phyloP scores from a whole-genome alignment of 1,284 basidiomycete species.

The Rhodotorula sp. region DNA sequence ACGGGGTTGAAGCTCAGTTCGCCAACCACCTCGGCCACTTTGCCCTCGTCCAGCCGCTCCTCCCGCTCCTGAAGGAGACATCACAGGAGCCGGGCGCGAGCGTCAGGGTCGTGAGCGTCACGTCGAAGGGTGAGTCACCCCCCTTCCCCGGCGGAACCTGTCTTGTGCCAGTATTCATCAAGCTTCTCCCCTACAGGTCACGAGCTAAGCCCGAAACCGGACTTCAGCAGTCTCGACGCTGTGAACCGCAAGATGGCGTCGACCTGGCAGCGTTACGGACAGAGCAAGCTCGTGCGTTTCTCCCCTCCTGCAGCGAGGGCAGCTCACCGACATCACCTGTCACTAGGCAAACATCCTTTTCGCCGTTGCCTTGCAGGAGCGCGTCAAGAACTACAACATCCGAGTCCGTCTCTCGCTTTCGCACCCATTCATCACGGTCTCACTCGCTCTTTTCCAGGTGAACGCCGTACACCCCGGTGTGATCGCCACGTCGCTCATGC shows the following conservation, averaged over 20 bases:
- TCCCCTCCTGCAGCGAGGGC: no score
- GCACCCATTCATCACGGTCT: no score
- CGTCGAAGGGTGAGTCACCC: constrained; percentile 21
- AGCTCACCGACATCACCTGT: no score
- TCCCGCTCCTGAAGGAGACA: constrained; percentile 35
- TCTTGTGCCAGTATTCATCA: neutral
- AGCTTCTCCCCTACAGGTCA: constrained; percentile 12
- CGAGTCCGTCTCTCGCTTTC: neutral
- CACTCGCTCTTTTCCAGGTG: neutral
- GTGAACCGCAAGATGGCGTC: constrained; percentile 20
- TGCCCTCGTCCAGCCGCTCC: constrained; percentile 29
- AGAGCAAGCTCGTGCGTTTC: constrained; percentile 25
- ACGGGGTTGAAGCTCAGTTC: constrained; percentile 39
- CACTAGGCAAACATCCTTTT: constrained; percentile 38
- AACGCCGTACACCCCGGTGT: constrained; percentile 35
- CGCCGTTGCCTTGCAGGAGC: constrained; percentile 37
- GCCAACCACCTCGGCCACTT: constrained; percentile 43
- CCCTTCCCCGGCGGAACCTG: no score
- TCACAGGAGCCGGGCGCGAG: constrained; percentile 11
- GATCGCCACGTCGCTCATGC: constrained; percentile 32
- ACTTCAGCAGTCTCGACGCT: constrained; percentile 30
- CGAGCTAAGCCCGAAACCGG: constrained; percentile 17
- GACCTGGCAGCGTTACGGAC: constrained; percentile 34
- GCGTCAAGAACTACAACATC: constrained; percentile 34
- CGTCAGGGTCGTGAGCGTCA: constrained; percentile 39